These are phyloP conservation scores for Orbilia ellipsospora DNA, from an alignment of 2,329 filamentous ascomycete genomes.

Conservation along the genomic window DNA sequence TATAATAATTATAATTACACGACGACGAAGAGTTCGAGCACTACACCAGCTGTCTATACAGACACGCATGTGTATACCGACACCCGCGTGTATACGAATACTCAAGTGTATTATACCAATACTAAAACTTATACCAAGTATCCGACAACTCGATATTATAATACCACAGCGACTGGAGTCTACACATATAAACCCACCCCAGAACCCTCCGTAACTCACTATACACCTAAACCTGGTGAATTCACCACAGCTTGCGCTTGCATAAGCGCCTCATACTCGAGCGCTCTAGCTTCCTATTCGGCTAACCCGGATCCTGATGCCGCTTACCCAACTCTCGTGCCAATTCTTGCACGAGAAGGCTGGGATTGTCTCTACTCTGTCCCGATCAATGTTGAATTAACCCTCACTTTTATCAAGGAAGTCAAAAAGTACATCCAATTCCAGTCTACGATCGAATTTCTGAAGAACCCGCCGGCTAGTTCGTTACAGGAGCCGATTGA, in stretches of 20 bases:
- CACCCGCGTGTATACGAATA: background rate
- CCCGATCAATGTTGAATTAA: constrained; percentile 31
- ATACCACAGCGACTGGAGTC: constrained; percentile 4
- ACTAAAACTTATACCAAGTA: background rate
- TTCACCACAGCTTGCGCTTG: constrained; percentile 40
- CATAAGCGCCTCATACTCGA: constrained; percentile 32
- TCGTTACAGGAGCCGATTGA: constrained; percentile 47
- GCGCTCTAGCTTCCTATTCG: constrained; percentile 13
- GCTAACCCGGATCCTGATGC: constrained; percentile 2
- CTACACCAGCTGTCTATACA: constrained; percentile 2
- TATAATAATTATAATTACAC: background rate
- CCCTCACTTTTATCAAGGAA: constrained; percentile 37
- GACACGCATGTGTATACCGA: background rate
- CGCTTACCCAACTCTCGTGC: constrained; percentile 20
- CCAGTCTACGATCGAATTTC: constrained; percentile 43
- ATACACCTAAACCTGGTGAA: constrained; percentile 27
- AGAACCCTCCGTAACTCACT: constrained; percentile 23
- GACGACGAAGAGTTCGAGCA: background rate
- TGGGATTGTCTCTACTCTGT: constrained; percentile 53
- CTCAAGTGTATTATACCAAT: background rate
- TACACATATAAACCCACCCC: constrained; percentile 3
- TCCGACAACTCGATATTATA: background rate
- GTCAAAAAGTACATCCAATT: constrained; percentile 46
- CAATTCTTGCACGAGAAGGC: constrained; percentile 42
- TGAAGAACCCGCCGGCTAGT: constrained; percentile 35